phyloP scores from a whole-genome alignment of 2,329 filamentous ascomycete species.

The Fusarium secorum region DNA sequence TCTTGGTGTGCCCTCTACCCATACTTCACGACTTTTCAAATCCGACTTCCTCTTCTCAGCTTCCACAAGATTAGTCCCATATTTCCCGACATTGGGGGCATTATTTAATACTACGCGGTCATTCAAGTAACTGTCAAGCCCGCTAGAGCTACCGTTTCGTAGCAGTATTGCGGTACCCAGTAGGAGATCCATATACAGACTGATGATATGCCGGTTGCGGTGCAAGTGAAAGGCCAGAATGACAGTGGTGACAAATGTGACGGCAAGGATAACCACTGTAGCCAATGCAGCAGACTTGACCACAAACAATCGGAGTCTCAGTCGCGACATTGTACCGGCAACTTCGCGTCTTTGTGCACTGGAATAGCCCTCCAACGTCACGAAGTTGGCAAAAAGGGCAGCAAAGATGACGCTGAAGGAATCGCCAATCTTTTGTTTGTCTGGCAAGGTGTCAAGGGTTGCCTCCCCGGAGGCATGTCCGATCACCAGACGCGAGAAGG shows the following conservation, averaged over 20 bases:
- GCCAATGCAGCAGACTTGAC: neutral
- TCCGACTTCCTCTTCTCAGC: neutral
- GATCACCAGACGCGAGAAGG: neutral
- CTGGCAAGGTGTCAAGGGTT: neutral
- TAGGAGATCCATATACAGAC: neutral
- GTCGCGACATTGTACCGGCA: neutral
- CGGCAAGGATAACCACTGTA: neutral
- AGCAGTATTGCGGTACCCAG: neutral
- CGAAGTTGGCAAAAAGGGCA: neutral
- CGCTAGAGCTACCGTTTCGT: accelerated
- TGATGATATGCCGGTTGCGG: neutral
- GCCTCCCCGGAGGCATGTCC: neutral
- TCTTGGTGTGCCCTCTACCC: neutral
- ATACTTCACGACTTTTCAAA: accelerated
- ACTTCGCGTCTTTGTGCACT: neutral
- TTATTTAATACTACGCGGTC: accelerated
- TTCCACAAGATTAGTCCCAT: neutral
- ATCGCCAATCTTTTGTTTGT: neutral
- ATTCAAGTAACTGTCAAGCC: neutral
- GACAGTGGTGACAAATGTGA: neutral
- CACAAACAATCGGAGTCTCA: neutral
- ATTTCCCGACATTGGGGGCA: accelerated
- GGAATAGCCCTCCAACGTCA: accelerated
- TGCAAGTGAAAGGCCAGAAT: neutral
- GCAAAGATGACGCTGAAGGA: neutral